Base-by-base conservation (phyloP, 768 basidiomycete genomes). In the Erythrobasidium yunnanense region DNA sequence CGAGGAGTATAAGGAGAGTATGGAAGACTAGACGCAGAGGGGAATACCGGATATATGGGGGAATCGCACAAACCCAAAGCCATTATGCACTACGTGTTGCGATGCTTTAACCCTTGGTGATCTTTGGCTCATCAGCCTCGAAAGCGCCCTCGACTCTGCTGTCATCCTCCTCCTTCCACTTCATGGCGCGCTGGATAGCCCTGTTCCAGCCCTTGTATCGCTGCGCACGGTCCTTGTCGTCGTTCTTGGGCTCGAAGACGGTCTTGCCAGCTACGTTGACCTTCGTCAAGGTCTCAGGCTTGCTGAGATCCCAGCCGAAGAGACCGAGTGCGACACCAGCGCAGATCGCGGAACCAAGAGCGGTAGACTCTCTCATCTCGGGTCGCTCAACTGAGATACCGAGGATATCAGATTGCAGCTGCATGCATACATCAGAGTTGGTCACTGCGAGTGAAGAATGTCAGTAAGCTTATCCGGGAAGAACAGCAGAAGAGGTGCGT, bases 291-390 rank as follows among this genome's bases (percentile, higher is more conserved):
- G 91, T 88, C 75, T 88, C 85, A 0, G 92, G 91, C 34, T 83
- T 82, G 50, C 77, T 79, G 58, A 97, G 77, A 76, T 97, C 85
- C 95, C 95, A 97, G 51, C 90, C 93, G 72, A 88, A 92, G 23
- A 96, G 79, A 4, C 81, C 78, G 54, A 97, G 81, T 1, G 95
- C 90, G 35, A 87, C 83, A 27, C 88, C 95, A 15, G 95, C 95
- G 30, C 95, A 84, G 58, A 99, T 79, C 23, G 95, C 95, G 7
- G 91, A 89, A 20, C 95, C 95, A 52, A 99, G 80, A 1, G 95
- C 95, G 17, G 95, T 99, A 1, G 89, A 92, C 89, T 99, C 95
- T 75, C 93, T 80, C 95, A 99, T 99, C 74, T 89, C 85, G 11
- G 93, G 95, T 60, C 95, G 81, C 66, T 92, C 79, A 68, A 99